These are phyloP conservation scores for Fusarium irregulare DNA, from an alignment of 2,329 filamentous ascomycete genomes.

Conservation along the genomic window DNA sequence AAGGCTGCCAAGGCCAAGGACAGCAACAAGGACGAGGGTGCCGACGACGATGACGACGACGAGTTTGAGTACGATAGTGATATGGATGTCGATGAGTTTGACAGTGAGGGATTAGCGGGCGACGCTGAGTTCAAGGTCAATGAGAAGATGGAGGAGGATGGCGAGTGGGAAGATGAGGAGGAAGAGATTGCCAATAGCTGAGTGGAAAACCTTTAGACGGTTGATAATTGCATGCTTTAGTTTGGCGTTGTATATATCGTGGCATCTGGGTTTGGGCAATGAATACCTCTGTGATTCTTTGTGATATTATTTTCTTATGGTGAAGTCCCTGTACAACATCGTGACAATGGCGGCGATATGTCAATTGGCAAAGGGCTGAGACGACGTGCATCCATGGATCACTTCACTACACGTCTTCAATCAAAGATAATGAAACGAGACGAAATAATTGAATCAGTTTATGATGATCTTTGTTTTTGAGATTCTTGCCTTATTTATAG, in stretches of 20 bases:
- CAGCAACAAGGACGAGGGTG: slow-evolving; percentile 49
- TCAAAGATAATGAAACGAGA: too few species aligned
- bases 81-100: slow-evolving; percentile 62
- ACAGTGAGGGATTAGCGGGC: slow-evolving; percentile 63
- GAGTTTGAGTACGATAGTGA: slow-evolving; percentile 59
- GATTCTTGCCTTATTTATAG: too few species aligned
- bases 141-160: slow-evolving; percentile 61
- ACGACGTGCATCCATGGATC: too few species aligned
- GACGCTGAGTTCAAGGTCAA: slow-evolving; percentile 63
- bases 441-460: too few species aligned
- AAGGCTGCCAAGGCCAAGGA: slow-evolving; percentile 60
- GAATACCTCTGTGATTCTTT: slow-evolving; percentile 39
- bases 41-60: slow-evolving; percentile 52
- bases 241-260: slow-evolving; percentile 44
- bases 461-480: too few species aligned
- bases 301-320: background rate
- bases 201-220: slow-evolving; percentile 2
- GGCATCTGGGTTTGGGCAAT: slow-evolving; percentile 41
- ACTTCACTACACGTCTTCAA: too few species aligned
- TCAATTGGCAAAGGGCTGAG: too few species aligned
- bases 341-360: background rate
- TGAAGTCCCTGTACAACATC: background rate
- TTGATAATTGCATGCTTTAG: slow-evolving; percentile 31
- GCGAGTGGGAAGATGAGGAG: slow-evolving; percentile 65
- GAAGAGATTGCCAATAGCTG: slow-evolving; percentile 51